Evolutionary conservation across 331 rosid genomes (phyloP).

Genomic region (Acacia concinna): DNA sequence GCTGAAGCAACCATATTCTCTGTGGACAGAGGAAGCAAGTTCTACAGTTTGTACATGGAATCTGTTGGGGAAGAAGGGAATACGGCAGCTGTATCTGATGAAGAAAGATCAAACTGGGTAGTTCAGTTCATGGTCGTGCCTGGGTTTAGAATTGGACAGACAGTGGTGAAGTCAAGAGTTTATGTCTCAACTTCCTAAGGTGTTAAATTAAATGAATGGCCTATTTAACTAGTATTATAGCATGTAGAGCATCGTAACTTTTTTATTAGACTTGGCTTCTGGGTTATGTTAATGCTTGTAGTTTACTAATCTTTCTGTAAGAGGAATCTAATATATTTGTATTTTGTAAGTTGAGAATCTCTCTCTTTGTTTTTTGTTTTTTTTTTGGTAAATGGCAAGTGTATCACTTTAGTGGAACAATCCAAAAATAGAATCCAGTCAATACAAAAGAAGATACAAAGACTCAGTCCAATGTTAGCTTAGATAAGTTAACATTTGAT

Average conservation of each 20-base stretch:
- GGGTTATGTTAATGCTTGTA: constrained; percentile 34
- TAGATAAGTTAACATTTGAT: no score
- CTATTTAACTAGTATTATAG: constrained; percentile 41
- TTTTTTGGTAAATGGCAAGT: no score
- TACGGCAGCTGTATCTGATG: constrained; percentile 16
- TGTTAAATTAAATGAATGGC: constrained; percentile 39
- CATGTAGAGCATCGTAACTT: constrained; percentile 28
- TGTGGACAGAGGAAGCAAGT: constrained; percentile 53
- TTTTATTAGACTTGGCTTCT: constrained; percentile 30
- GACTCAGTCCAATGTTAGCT: no score
- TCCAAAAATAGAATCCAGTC: no score
- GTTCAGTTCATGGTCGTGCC: constrained; percentile 88
- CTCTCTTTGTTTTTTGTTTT: no score
- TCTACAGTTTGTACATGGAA: constrained; percentile 70
- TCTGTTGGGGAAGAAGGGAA: constrained; percentile 48
- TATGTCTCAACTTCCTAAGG: constrained; percentile 44
- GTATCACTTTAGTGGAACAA: no score
- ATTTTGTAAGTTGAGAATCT: no score
- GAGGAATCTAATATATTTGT: constrained; percentile 22
- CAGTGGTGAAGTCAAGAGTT: constrained; percentile 63
- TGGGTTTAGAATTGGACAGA: constrained; percentile 60
- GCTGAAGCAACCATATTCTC: constrained; percentile 56
- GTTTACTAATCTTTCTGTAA: constrained; percentile 23
- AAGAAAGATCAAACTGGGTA: constrained; percentile 20
- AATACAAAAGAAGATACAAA: no score